A percentile compares a stretch with the other conserved stretches of the same genome.
Evolutionary conservation across 108 stramenopile genomes (phyloP).

Genomic region (Cyclostephanos tholiformis): DNA sequence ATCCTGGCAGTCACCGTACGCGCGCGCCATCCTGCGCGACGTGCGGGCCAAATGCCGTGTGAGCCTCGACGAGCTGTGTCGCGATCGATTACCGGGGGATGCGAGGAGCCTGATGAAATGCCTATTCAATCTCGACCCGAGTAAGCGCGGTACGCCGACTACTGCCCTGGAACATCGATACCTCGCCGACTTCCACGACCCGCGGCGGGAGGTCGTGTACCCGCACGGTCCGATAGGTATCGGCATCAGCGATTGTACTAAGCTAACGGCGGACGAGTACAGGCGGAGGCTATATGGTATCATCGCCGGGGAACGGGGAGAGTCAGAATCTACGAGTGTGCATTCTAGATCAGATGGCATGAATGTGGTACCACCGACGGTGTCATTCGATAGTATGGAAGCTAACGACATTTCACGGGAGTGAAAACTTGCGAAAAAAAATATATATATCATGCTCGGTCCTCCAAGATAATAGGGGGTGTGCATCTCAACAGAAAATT

Average conservation of each 20-base stretch:
- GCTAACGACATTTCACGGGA: background rate
- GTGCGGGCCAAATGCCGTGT: slow-evolving; percentile 54
- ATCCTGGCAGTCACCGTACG: slow-evolving; percentile 67
- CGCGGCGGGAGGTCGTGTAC: slow-evolving; percentile 59
- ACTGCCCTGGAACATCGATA: slow-evolving; percentile 76
- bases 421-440: background rate
- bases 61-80: slow-evolving; percentile 66
- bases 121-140: slow-evolving; percentile 76
- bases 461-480: too few relatives aligned
- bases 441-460: too few relatives aligned
- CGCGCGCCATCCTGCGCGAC: slow-evolving; percentile 61
- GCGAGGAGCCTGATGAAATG: slow-evolving; percentile 64
- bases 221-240: slow-evolving; percentile 53
- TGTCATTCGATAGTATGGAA: slow-evolving; percentile 18
- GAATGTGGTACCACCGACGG: slow-evolving; percentile 9
- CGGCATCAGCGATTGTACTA: slow-evolving; percentile 49
- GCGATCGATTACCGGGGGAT: slow-evolving; percentile 62
- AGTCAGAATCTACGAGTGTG: background rate
- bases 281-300: slow-evolving; percentile 40
- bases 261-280: slow-evolving; percentile 54
- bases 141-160: slow-evolving; percentile 64
- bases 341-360: background rate
- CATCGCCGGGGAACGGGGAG: slow-evolving; percentile 30
- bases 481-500: too few relatives aligned
- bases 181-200: slow-evolving; percentile 80